A percentile compares a stretch with the other conserved stretches of the same genome.
These are phyloP conservation scores for Yarrowia sp. DNA, from an alignment of 805 yeast genomes.

Conservation along the genomic window DNA sequence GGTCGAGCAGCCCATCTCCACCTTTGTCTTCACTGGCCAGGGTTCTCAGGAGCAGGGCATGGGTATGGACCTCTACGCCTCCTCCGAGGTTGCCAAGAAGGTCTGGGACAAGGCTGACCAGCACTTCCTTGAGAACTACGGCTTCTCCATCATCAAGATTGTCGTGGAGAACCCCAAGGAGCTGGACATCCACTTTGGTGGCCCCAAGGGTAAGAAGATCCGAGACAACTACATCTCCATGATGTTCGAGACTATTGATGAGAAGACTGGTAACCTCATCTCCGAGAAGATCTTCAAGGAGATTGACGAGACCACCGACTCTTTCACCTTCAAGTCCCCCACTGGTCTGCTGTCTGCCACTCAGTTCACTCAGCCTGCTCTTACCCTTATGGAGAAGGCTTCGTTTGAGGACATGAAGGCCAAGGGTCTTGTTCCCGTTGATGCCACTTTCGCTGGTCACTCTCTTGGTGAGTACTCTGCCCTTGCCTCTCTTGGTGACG, in stretches of 20 bases:
- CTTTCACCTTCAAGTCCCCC: constrained; percentile 88
- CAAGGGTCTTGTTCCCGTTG: constrained; percentile 93
- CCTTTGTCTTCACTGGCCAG: constrained; percentile 98
- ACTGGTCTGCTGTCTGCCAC: constrained; percentile 96
- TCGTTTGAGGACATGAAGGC: constrained; percentile 96
- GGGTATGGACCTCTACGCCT: constrained; percentile 98
- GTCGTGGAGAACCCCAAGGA: constrained; percentile 96
- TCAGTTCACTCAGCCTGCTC: constrained; percentile 99
- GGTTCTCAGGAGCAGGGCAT: constrained; percentile 99
- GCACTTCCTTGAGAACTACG: constrained; percentile 92
- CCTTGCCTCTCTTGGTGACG: constrained; percentile 94
- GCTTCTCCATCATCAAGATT: constrained; percentile 95
- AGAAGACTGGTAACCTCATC: constrained; percentile 73
- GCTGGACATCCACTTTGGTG: constrained; percentile 95
- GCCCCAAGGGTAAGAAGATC: constrained; percentile 94
- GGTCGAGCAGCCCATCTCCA: constrained; percentile 96
- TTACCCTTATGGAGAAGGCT: constrained; percentile 99
- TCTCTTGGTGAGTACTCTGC: constrained; percentile 99
- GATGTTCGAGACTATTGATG: constrained; percentile 96
- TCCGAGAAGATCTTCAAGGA: constrained; percentile 96
- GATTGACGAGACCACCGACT: constrained; percentile 79
- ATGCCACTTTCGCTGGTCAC: constrained; percentile 97
- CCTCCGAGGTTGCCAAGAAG: constrained; percentile 87
- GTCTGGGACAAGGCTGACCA: constrained; percentile 98
- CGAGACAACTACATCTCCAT: constrained; percentile 93